Conservation (phyloP, 345 rosid species). For the Heritiera littoralis region DNA sequence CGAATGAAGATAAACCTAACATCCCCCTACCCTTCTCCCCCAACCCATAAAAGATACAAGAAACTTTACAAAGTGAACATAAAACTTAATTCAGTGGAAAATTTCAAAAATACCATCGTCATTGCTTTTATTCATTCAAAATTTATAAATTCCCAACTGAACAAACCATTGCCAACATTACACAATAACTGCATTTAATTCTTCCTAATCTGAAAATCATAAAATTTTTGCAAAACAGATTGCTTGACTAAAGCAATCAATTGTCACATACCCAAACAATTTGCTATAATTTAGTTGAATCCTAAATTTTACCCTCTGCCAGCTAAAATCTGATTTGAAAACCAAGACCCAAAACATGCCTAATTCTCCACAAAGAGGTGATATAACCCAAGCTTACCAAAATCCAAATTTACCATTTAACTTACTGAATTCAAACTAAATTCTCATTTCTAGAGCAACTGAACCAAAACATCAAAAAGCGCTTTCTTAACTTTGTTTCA, state of each 20-base stretch:
- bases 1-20: neutral
- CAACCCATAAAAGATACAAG: neutral
- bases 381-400: neutral
- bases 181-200: neutral
- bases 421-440: constrained; percentile 8
- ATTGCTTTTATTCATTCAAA: neutral
- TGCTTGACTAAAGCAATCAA: neutral
- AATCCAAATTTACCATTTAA: neutral
- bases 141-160: neutral
- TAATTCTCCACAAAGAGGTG: neutral
- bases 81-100: too few relatives aligned
- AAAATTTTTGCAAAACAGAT: neutral
- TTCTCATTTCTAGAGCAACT: neutral
- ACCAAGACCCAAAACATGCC: neutral
- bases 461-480: neutral
- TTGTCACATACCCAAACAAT: neutral
- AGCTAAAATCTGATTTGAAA: constrained; percentile 7
- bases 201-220: neutral
- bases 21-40: neutral
- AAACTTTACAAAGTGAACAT: neutral
- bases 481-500: neutral
- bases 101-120: neutral
- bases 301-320: neutral
- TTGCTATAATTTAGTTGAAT: constrained; percentile 1
- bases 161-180: neutral